These are phyloP conservation scores for Apiospora rasikravindrae DNA, from an alignment of 2,329 filamentous ascomycete genomes.

Conservation along the genomic window DNA sequence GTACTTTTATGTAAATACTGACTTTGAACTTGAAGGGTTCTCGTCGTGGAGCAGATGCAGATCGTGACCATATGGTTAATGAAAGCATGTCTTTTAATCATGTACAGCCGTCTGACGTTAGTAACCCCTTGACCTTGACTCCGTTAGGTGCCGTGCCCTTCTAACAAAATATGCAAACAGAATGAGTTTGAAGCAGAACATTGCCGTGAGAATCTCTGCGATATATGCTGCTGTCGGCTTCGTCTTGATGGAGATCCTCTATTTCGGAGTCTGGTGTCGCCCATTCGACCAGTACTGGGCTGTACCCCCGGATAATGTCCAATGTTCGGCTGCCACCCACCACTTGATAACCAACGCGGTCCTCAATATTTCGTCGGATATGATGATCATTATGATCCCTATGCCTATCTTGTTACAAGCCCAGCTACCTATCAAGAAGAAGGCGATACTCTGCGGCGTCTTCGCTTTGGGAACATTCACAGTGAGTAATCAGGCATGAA, in stretches of 20 bases:
- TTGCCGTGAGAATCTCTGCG: slow-evolving; percentile 54
- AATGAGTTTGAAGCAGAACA: slow-evolving; percentile 51
- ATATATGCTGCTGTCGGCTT: slow-evolving; percentile 54
- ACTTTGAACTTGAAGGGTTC: slow-evolving; percentile 41
- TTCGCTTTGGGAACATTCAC: slow-evolving; percentile 54
- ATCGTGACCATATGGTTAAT: slow-evolving; percentile 61
- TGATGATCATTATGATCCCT: slow-evolving; percentile 63
- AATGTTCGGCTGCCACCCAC: slow-evolving; percentile 62
- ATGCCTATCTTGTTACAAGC: slow-evolving; percentile 58
- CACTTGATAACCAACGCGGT: slow-evolving; percentile 64
- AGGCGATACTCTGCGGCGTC: slow-evolving; percentile 54
- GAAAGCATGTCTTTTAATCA: slow-evolving; percentile 61
- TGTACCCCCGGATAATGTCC: slow-evolving; percentile 57
- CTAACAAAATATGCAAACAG: slow-evolving; percentile 31
- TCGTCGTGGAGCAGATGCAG: slow-evolving; percentile 67
- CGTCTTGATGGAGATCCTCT: slow-evolving; percentile 56
- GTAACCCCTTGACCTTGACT: slow-evolving; percentile 24
- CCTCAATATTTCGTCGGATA: slow-evolving; percentile 65
- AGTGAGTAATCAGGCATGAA: slow-evolving; percentile 38
- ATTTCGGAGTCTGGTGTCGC: slow-evolving; percentile 58
- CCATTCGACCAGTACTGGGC: slow-evolving; percentile 64
- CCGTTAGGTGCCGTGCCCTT: not conserved
- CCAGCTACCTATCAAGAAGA: slow-evolving; percentile 55
- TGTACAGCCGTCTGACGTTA: slow-evolving; percentile 61
- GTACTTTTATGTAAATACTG: not conserved